Conservation (phyloP, 2,329 filamentous ascomycete genomes). For the Colletotrichum lini region DNA sequence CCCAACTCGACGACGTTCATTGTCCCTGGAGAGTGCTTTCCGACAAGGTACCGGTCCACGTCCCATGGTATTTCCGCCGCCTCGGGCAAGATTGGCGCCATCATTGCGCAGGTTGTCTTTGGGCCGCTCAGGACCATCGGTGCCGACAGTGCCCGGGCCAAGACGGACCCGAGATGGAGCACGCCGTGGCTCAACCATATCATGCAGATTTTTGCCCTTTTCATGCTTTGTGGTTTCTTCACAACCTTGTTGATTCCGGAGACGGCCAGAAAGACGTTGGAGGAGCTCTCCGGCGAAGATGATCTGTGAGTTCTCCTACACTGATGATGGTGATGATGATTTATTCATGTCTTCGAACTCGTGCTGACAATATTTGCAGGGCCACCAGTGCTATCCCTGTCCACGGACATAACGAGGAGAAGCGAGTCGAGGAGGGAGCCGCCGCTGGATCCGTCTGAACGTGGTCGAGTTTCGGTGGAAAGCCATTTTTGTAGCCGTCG, state of each 20-base stretch:
- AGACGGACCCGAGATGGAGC: slow-evolving; percentile 39
- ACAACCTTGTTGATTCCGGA: slow-evolving; percentile 63
- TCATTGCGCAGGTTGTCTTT: slow-evolving; percentile 66
- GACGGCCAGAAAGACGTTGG: slow-evolving; percentile 59
- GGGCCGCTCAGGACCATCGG: slow-evolving; percentile 57
- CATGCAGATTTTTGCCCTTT: slow-evolving; percentile 57
- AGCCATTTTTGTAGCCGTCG: slow-evolving; percentile 1
- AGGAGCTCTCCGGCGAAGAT: slow-evolving; percentile 63
- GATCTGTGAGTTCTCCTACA: slow-evolving; percentile 32
- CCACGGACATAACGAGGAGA: slow-evolving; percentile 38
- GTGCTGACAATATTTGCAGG: slow-evolving; percentile 12
- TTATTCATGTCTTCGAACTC: too few species aligned
- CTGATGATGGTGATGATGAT: too few species aligned
- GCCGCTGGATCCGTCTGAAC: slow-evolving; percentile 26
- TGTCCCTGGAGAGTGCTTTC: slow-evolving; percentile 75
- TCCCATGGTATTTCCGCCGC: slow-evolving; percentile 75
- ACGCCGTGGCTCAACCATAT: slow-evolving; percentile 43
- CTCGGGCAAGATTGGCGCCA: slow-evolving; percentile 70
- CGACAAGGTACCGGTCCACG: slow-evolving; percentile 73
- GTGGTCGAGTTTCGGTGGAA: background rate
- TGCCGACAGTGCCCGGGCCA: slow-evolving; percentile 61
- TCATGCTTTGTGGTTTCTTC: slow-evolving; percentile 60
- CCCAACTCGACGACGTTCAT: slow-evolving; percentile 76
- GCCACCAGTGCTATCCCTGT: slow-evolving; percentile 31
- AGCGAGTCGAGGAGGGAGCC: slow-evolving; percentile 37